A percentile compares a stretch with the other conserved stretches of the same genome.
Conservation (phyloP, 306 rosid genomes). For the Hippophae rhamnoides region DNA sequence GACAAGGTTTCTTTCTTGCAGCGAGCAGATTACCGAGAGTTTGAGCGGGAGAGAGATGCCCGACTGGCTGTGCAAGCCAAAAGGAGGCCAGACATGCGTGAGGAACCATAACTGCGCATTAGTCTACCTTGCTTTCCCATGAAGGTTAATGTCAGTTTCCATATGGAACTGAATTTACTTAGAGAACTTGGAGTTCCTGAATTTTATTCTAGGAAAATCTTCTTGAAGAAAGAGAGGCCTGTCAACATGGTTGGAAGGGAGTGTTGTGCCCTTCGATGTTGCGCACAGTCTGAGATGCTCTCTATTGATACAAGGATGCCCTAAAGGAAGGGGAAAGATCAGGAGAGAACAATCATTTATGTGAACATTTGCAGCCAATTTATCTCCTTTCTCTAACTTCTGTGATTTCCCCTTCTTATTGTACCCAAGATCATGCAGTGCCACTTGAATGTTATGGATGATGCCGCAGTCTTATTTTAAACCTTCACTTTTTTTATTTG, state of each 20-base stretch:
- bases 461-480: no score
- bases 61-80: slow-evolving; percentile 69
- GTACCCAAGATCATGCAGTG: no score
- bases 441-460: no score
- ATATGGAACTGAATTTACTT: neutral
- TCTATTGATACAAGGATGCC: slow-evolving; percentile 9
- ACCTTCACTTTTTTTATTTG: no score
- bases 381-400: slow-evolving; percentile 8
- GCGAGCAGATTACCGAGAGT: slow-evolving; percentile 90
- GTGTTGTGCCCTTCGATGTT: slow-evolving; percentile 15
- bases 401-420: no score
- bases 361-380: slow-evolving; percentile 13
- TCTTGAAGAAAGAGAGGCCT: slow-evolving; percentile 7
- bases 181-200: slow-evolving; percentile 11
- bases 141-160: no score
- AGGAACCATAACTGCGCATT: slow-evolving; percentile 36
- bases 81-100: slow-evolving; percentile 77
- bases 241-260: slow-evolving; percentile 8
- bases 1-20: slow-evolving; percentile 82
- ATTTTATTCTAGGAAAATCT: neutral
- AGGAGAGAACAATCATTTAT: slow-evolving; percentile 11
- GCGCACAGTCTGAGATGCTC: slow-evolving; percentile 13
- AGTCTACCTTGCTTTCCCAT: slow-evolving; percentile 10
- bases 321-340: slow-evolving; percentile 12
- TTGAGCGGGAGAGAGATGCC: slow-evolving; percentile 94